Conservation (phyloP, 2,329 filamentous ascomycete species). For the Penicillium hesseltinei region DNA sequence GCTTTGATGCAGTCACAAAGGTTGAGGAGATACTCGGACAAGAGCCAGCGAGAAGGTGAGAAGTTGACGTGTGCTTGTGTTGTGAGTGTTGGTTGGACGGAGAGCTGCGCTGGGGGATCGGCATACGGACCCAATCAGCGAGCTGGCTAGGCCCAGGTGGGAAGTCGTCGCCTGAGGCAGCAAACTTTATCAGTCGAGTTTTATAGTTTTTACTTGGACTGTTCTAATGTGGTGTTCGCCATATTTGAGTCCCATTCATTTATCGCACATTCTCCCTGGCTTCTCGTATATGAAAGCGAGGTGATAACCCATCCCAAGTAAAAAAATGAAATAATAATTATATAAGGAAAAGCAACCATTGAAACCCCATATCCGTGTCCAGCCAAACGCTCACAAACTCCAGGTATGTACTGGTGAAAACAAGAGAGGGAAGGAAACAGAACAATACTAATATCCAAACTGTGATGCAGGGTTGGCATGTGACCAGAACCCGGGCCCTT, state of each 20-base stretch:
- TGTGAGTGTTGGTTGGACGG: constrained; percentile 10
- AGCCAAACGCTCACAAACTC: constrained; percentile 7
- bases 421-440: not conserved
- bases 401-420: not conserved
- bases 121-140: constrained; percentile 5
- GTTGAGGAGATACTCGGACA: not conserved
- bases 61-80: constrained; percentile 4
- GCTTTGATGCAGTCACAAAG: not conserved
- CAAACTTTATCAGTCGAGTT: not conserved
- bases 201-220: not conserved
- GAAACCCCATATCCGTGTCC: not conserved
- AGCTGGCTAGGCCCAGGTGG: not conserved
- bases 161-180: constrained; percentile 2
- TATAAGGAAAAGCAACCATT: not conserved
- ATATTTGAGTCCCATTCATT: not conserved
- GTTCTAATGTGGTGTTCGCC: not conserved
- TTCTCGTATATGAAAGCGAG: not conserved
- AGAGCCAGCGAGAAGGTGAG: constrained; percentile 3
- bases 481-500: constrained; percentile 20
- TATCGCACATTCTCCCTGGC: not conserved
- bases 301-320: not conserved
- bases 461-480: constrained; percentile 9
- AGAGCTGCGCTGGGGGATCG: constrained; percentile 5
- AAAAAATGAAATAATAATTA: not conserved
- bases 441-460: constrained; percentile 19